A percentile compares a stretch with the other conserved stretches of the same genome.
phyloP scores from a whole-genome alignment of 2,329 filamentous ascomycete species.

The Alternaria novae-zelandiae region DNA sequence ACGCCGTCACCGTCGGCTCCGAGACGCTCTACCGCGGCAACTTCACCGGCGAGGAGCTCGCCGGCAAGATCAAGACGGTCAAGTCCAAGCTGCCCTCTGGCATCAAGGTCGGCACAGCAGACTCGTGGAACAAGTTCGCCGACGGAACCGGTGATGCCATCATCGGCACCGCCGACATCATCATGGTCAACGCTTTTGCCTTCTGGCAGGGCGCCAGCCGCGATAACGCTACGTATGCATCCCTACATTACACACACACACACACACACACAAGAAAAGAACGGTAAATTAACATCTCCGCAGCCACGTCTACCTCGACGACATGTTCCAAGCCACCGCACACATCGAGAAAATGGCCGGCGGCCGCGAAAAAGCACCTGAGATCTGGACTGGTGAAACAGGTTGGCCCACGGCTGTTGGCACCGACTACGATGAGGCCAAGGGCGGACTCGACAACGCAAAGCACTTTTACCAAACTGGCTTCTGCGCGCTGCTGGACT shows the following conservation, averaged over 20 bases:
- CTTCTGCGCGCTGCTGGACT: slow-evolving; percentile 68
- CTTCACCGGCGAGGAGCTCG: slow-evolving; percentile 66
- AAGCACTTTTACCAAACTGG: slow-evolving; percentile 66
- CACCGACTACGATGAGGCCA: slow-evolving; percentile 66
- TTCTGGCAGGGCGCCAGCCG: slow-evolving; percentile 73
- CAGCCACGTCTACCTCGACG: slow-evolving; percentile 67
- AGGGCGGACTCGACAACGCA: slow-evolving; percentile 66
- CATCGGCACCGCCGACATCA: slow-evolving; percentile 66
- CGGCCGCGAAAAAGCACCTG: slow-evolving; percentile 58
- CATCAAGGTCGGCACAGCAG: slow-evolving; percentile 70
- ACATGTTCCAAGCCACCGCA: slow-evolving; percentile 67
- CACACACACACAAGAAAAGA: background rate
- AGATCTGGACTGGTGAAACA: slow-evolving; percentile 59
- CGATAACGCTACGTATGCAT: slow-evolving; percentile 58
- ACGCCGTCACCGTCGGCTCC: slow-evolving; percentile 73
- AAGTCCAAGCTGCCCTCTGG: slow-evolving; percentile 59
- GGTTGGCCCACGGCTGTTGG: slow-evolving; percentile 54
- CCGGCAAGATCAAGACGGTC: slow-evolving; percentile 67
- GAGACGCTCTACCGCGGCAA: slow-evolving; percentile 74
- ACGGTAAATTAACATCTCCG: background rate
- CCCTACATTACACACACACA: background rate
- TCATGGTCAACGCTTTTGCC: slow-evolving; percentile 72
- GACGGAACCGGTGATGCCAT: slow-evolving; percentile 72
- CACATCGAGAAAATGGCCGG: slow-evolving; percentile 68
- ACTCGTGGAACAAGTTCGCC: slow-evolving; percentile 75